These are phyloP conservation scores for Nicotiana obtusifolia DNA, from an alignment of 257 asterid species.

Conservation along the genomic window DNA sequence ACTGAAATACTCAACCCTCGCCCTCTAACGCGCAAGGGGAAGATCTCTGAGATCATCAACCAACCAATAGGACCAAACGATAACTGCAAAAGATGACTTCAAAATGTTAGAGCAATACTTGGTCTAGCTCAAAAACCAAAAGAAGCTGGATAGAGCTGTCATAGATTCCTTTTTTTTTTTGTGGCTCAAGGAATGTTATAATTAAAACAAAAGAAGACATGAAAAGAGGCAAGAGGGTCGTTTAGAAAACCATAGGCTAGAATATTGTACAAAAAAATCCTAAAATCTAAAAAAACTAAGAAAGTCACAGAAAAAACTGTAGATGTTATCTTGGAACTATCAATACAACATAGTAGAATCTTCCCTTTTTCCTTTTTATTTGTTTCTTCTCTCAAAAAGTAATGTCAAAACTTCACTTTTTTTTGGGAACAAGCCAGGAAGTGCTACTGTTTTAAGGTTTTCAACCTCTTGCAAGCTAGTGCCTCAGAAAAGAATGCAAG, in stretches of 20 bases:
- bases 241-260: not conserved
- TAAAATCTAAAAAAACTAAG: not conserved
- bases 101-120: not conserved
- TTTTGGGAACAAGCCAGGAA: not conserved
- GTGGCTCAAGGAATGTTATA: not conserved
- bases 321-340: not conserved
- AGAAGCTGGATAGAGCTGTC: not conserved
- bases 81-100: conserved; percentile 43
- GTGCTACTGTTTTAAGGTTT: not conserved
- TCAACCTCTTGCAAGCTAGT: not conserved
- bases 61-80: conserved; percentile 99
- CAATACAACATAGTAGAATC: not conserved
- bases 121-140: not conserved
- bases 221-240: not conserved
- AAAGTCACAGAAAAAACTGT: not conserved
- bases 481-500: not conserved
- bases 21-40: conserved; percentile 87
- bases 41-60: conserved; percentile 93
- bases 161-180: no score
- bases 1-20: conserved; percentile 88
- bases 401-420: not conserved
- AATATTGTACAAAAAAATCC: not conserved
- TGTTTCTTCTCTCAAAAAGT: not conserved
- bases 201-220: not conserved
- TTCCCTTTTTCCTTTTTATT: not conserved